Evolutionary conservation across 441 rosid species (phyloP), one percentile per base, ranked within the genome.

Genomic region (Rhodomyrtus psidioides): DNA sequence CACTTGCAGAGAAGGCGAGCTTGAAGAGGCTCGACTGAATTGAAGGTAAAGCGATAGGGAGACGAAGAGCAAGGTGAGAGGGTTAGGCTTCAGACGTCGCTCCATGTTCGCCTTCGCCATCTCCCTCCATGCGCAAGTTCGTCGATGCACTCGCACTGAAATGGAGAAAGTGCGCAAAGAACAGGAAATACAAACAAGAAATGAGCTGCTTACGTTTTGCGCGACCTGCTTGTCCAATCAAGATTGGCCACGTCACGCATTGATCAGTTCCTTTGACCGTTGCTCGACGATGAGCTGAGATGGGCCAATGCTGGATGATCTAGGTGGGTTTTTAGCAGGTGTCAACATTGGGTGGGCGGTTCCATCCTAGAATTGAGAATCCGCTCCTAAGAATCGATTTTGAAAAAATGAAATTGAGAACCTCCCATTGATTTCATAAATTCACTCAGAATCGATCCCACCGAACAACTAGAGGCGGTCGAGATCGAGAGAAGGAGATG

Each of bases 41-140:
- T 70, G 87, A 23, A 83, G 74, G 53, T 79, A 84, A 59, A 88
- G 76, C 49, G 86, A 27, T 6, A 83, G n/a, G 81, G 82, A 89
- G 82, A 89, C 60, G 59, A 89, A 74, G 42, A 90, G 65, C 53
- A 86, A 86, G 86, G 85, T 42, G 82, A 86, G 26, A 65, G 76
- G 46, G 4, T 39, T 65, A 39, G 76, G 26, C 76, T 34, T 65
- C 76, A 12, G 46, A 6, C 75, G 28, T 19, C 84, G 81, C 86
- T 51, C 79, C 79, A 42, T 70, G 53, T 88, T 70, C 85, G 55
- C 56, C 58, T 49, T 84, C 34, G 82, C 88, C 89, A 85, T 89
- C 81, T 82, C 83, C 85, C 7, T 81, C 74, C 81, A 70, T 82
- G 53, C 46, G 83, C 46, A 19, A 62, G 74, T 19, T 56, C 54